These are phyloP conservation scores for Diplodia sapinea DNA, from an alignment of 2,329 filamentous ascomycete species.

Conservation along the genomic window DNA sequence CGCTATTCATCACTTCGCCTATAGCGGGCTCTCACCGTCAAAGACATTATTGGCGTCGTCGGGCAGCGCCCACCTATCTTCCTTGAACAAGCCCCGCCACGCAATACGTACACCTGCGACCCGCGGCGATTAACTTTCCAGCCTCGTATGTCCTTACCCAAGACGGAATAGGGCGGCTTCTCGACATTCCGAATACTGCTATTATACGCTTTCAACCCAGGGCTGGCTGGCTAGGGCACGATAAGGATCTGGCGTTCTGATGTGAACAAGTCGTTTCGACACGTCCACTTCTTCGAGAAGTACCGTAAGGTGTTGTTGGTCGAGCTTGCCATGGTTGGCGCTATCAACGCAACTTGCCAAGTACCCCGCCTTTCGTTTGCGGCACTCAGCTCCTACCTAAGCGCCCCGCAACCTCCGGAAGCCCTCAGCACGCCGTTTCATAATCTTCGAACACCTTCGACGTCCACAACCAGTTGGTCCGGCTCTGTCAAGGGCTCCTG, in stretches of 20 bases:
- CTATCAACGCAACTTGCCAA: neutral
- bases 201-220: neutral
- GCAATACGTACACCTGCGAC: neutral
- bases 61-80: neutral
- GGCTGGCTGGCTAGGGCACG: neutral
- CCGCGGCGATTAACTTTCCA: slow-evolving; percentile 24
- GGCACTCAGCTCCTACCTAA: neutral
- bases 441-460: neutral
- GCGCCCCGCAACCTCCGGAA: neutral
- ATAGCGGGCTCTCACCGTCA: neutral
- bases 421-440: slow-evolving; percentile 4
- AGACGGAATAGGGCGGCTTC: neutral
- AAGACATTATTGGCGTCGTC: neutral
- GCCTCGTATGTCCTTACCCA: slow-evolving; percentile 15
- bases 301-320: slow-evolving; percentile 9
- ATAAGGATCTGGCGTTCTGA: neutral
- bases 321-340: slow-evolving; percentile 13
- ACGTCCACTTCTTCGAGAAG: neutral
- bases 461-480: neutral
- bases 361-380: slow-evolving; percentile 24
- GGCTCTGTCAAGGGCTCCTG: neutral
- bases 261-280: slow-evolving; percentile 16
- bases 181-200: slow-evolving; percentile 13
- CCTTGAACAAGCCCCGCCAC: slow-evolving; percentile 4
- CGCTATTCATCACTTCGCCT: neutral